Percentiles rank a stretch among this genome's conserved stretches.
phyloP scores from a whole-genome alignment of 2,329 filamentous ascomycete genomes.

The Coleophoma cylindrospora region DNA sequence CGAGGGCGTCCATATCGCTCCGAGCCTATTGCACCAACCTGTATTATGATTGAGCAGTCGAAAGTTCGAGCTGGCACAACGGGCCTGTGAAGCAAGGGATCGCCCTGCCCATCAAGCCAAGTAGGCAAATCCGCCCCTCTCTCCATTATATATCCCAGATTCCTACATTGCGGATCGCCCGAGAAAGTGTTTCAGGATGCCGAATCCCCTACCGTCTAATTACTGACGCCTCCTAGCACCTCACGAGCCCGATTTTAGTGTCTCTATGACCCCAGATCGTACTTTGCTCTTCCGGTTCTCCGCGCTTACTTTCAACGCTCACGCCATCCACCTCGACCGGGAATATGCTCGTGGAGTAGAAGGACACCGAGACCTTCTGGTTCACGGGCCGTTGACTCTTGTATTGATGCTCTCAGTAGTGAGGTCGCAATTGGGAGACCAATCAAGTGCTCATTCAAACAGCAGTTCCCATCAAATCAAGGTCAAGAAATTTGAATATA shows the following conservation, averaged over 20 bases:
- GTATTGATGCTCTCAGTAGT: conserved; percentile 71
- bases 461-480: conserved; percentile 15
- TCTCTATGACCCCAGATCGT: conserved; percentile 60
- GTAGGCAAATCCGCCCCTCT: background rate
- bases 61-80: background rate
- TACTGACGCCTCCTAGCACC: conserved; percentile 10
- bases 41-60: background rate
- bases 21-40: background rate
- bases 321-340: conserved; percentile 81
- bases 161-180: background rate
- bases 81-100: background rate
- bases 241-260: conserved; percentile 42
- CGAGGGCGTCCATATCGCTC: background rate
- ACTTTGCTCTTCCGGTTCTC: conserved; percentile 84
- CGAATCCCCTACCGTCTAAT: background rate
- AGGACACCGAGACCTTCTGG: conserved; percentile 68
- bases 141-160: background rate
- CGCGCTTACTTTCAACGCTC: conserved; percentile 87
- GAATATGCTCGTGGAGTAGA: conserved; percentile 66
- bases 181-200: background rate
- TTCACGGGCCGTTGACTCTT: conserved; percentile 82
- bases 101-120: background rate
- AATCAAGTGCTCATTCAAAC: too few relatives aligned
- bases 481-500: conserved; percentile 64
- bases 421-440: conserved; percentile 36